These are phyloP conservation scores for Monilinia laxa DNA, from an alignment of 2,329 filamentous ascomycete genomes.

Conservation along the genomic window DNA sequence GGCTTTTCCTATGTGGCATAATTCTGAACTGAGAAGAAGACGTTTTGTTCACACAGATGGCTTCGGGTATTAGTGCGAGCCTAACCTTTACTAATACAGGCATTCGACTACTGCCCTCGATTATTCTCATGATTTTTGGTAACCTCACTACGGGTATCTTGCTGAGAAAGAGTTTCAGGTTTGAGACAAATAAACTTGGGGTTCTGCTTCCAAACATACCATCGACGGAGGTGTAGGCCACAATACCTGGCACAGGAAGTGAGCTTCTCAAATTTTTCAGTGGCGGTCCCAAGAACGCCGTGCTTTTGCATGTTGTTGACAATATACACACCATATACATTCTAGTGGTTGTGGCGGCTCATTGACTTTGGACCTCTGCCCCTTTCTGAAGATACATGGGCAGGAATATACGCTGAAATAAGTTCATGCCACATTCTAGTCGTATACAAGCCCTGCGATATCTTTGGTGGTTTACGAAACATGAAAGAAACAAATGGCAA, in stretches of 20 bases:
- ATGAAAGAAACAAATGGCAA: too few species aligned
- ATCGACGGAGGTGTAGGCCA: conserved; percentile 29
- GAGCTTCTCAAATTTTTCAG: conserved; percentile 16
- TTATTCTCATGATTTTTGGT: conserved; percentile 24
- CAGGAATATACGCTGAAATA: too few species aligned
- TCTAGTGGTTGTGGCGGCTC: conserved; percentile 39
- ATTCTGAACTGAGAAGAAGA: conserved; percentile 42
- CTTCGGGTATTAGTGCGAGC: conserved; percentile 40
- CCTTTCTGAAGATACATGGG: neutral
- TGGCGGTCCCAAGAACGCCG: conserved; percentile 20
- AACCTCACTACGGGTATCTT: conserved; percentile 38
- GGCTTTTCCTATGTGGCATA: too few species aligned
- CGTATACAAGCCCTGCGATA: too few species aligned
- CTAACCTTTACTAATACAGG: conserved; percentile 46
- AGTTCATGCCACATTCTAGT: too few species aligned
- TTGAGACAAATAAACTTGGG: conserved; percentile 33
- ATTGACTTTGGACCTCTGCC: conserved; percentile 29
- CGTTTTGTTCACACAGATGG: conserved; percentile 41
- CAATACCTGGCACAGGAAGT: conserved; percentile 28
- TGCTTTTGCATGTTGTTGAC: conserved; percentile 36
- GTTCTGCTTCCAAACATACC: conserved; percentile 32
- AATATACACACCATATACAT: conserved; percentile 39
- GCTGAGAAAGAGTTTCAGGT: conserved; percentile 38
- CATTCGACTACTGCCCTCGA: conserved; percentile 38
- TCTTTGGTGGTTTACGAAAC: too few species aligned